A percentile compares a stretch with the other conserved stretches of the same genome.
phyloP scores from a whole-genome alignment of 441 rosid species.

The Jatropha podagrica region DNA sequence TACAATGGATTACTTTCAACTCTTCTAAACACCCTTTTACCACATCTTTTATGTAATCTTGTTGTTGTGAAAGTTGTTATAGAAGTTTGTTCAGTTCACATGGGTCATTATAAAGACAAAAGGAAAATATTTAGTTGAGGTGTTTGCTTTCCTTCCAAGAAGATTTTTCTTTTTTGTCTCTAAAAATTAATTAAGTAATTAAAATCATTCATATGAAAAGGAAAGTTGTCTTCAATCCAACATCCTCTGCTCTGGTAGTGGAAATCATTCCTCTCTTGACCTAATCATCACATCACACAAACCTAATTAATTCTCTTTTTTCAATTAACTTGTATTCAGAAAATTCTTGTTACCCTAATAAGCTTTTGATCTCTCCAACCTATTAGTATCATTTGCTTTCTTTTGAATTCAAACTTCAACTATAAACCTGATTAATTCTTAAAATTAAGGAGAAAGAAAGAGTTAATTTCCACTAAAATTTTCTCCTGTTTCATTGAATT shows the following conservation, averaged over 20 bases:
- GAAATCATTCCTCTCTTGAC: constrained; percentile 40
- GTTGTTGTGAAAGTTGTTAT: background rate
- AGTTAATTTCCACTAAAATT: too few species aligned
- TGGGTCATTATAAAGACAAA: background rate
- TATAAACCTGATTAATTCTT: background rate
- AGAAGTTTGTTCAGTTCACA: constrained; percentile 18
- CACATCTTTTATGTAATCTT: background rate
- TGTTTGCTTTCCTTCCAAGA: background rate
- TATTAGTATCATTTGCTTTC: background rate
- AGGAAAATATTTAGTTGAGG: constrained; percentile 8
- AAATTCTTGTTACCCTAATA: background rate
- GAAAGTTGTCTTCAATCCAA: constrained; percentile 19
- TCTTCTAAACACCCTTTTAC: constrained; percentile 14
- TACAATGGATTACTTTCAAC: constrained; percentile 17
- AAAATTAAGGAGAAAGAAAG: too few species aligned
- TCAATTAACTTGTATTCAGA: background rate
- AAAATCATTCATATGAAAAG: too few species aligned
- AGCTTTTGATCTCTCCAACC: background rate
- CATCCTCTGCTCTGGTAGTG: constrained; percentile 20
- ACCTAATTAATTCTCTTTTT: background rate
- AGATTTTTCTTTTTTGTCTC: constrained; percentile 27
- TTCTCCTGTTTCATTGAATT: too few species aligned
- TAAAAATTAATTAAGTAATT: background rate
- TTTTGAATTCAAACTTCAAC: background rate
- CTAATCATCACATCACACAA: constrained; percentile 33